Base-by-base conservation (phyloP, 1,284 basidiomycete genomes). In the Heterobasidion annosum region DNA sequence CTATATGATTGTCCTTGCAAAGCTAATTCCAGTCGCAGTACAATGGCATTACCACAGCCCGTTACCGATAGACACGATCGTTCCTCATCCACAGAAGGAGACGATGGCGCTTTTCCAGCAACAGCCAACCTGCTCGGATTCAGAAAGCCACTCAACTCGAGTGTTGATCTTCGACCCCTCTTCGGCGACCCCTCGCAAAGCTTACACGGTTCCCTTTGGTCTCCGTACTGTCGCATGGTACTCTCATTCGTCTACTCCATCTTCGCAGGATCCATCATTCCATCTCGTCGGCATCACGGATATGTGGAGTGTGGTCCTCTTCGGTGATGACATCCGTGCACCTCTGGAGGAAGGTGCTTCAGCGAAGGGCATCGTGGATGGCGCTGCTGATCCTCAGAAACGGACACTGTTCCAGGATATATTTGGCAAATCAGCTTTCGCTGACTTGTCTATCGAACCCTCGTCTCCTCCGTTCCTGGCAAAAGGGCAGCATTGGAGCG, bases 351-450 rank as follows among this genome's bases (percentile, higher is more conserved):
- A 76, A 40, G 75, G 73, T 13, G 62, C 70, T 1, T 65, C 67
- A 13, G 70, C 78, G 6, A 75, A 68, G 54, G 72, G 69, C n/a
- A 73, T 88, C 48, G 62, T 65, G 18, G 62, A 66, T 9, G 45
- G 45, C 25, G 61, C 65, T 10, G 55, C 63, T 3, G 61, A 57
- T 9, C 57, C 67, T 12, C 65, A 69, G 48, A 80, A 71, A 56
- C 75, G 77, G 58, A 86, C 88, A 13, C 68, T 94, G 6, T 91
- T 93, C 68, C 85, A 91, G 63, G 91, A 93, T 63, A 86, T 93
- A 57, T 93, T 93, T 63, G 91, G 91, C 49, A 73, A 76, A 54
- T 79, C 85, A 43, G 81, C 81, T 10, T 77, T 89, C 57, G 59
- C 70, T 13, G 70, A 72, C 50, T 55, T 65, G 34, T 58, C 67